Evolutionary conservation across 2,329 filamentous ascomycete species (phyloP).

Genomic region (Metarhizium humberi): DNA sequence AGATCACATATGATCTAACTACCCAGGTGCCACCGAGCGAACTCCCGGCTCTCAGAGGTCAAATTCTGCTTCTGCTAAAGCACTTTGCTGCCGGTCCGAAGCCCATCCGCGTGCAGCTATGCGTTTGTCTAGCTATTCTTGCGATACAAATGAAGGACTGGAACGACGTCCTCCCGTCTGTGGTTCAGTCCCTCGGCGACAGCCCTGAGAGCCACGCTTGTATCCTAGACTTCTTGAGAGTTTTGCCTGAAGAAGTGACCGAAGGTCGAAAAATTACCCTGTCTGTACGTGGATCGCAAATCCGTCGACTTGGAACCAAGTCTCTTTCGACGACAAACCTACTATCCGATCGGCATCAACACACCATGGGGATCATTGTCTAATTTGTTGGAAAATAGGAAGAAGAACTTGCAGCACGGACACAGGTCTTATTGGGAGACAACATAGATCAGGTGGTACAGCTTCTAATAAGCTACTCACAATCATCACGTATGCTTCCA

Average conservation of each 20-base stretch:
- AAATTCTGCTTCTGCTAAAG: conserved; percentile 73
- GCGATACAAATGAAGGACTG: conserved; percentile 94
- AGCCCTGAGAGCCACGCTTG: conserved; percentile 73
- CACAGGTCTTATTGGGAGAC: conserved; percentile 79
- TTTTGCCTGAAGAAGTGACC: conserved; percentile 96
- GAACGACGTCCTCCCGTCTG: conserved; percentile 82
- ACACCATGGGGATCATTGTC: conserved; percentile 17
- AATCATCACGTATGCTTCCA: conserved; percentile 69
- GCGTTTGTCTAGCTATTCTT: conserved; percentile 86
- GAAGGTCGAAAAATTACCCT: conserved; percentile 99
- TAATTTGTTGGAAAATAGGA: conserved; percentile 57
- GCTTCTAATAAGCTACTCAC: conserved; percentile 81
- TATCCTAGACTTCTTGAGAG: conserved; percentile 90
- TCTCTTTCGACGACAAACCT: conserved; percentile 20
- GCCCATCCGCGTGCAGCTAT: conserved; percentile 81
- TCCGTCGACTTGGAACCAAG: conserved; percentile 30
- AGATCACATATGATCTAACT: conserved; percentile 93
- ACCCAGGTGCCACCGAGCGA: conserved; percentile 74
- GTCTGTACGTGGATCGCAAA: conserved; percentile 76
- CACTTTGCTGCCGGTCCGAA: conserved; percentile 75
- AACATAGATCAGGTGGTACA: conserved; percentile 83
- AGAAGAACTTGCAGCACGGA: conserved; percentile 83
- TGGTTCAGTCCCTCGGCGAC: conserved; percentile 69
- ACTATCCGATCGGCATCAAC: conserved; percentile 26
- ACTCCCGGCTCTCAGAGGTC: conserved; percentile 69